These are phyloP conservation scores for Carpinus fangiana DNA, from an alignment of 306 rosid species.

Conservation along the genomic window DNA sequence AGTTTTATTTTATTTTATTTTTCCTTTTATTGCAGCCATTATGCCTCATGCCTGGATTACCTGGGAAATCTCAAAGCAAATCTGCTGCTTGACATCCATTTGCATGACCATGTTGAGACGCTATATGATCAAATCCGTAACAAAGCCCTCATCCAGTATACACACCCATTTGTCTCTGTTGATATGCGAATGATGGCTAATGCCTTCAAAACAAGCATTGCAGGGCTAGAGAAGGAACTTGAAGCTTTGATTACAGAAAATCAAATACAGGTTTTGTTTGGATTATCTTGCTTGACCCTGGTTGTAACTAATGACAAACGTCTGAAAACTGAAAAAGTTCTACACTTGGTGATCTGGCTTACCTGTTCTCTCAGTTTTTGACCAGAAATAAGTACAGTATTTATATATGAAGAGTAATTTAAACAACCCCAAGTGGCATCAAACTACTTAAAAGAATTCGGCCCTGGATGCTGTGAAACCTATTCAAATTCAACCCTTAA, in stretches of 20 bases:
- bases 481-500: not conserved
- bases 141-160: constrained; percentile 94
- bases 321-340: not conserved
- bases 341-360: not conserved
- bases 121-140: constrained; percentile 93
- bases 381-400: not conserved
- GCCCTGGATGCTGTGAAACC: not conserved
- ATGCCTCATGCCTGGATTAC: constrained; percentile 95
- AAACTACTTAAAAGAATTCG: not conserved
- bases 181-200: constrained; percentile 89
- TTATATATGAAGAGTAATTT: not conserved
- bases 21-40: constrained; percentile 62
- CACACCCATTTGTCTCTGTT: constrained; percentile 92
- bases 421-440: not conserved
- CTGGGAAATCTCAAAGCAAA: constrained; percentile 92
- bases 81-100: constrained; percentile 79
- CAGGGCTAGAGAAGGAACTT: constrained; percentile 93
- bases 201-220: constrained; percentile 93
- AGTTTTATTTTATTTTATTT: not conserved
- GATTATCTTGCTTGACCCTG: constrained; percentile 2
- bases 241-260: constrained; percentile 93
- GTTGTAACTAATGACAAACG: constrained; percentile 4
- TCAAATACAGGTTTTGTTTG: constrained; percentile 81
- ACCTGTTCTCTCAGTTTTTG: not conserved
- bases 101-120: constrained; percentile 92